Evolutionary conservation across 169 alveolate species (phyloP), one percentile per base, ranked within the genome.

Genomic region (Blepharisma undulans): DNA sequence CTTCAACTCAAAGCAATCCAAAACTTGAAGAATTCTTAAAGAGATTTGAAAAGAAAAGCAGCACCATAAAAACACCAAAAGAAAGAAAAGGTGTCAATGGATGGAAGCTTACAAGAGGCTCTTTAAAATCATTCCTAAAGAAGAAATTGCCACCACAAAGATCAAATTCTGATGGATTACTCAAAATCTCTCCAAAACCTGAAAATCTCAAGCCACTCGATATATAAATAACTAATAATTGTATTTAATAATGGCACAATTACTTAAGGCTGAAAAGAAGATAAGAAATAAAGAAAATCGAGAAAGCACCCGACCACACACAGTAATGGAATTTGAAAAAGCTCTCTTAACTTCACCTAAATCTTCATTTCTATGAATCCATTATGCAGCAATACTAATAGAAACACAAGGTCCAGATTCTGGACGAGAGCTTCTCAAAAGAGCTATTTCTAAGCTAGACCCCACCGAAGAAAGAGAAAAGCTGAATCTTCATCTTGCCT

Each of bases 261-360:
- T 82, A 10, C 89, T 82, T 25, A 82, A 82, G 60, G 77, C 89
- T 33, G 89, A 82, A 59, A 82, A 82, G 48, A 82, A 59, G 77
- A 82, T 82, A 21, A 82, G 89, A 72, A 60, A 82, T 32, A 82
- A 82, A 82, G 89, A 82, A 82, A 32, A 21, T 22, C 76, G 27
- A n/a, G 71, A 82, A 59, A 21, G 33, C 22, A 25, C 27, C 61
- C 5, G 84, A 25, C 91, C 91, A n/a, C 22, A 60, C 32, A 25
- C 84, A 22, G 36, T 25, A 27, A 27, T 25, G 72, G 72, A 25
- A 22, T 86, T 66, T 86, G 84, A 86, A 71, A 86, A 86, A 27
- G 80, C 91, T n/a, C 66, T 86, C 10, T 36, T 86, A 21, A 66
- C 91, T 27, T 86, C 91, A 27, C 91, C 91, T 21, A 61, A 12